Evolutionary conservation across 495 filamentous ascomycete species (phyloP), one percentile per base, ranked within the genome.

Genomic region (Lentithecium fluviatile): DNA sequence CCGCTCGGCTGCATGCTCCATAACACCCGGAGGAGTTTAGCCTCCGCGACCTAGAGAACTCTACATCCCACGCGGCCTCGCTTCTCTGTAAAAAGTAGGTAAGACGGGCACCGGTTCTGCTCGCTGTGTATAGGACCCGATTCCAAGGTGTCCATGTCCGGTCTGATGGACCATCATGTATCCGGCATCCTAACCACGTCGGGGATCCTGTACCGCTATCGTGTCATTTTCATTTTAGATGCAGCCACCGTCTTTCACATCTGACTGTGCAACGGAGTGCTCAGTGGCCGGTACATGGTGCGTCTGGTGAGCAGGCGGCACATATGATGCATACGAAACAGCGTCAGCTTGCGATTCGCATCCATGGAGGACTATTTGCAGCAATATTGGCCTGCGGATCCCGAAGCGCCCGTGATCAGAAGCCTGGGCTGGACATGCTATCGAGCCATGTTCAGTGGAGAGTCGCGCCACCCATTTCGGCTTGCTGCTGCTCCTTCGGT

Each of bases 121-220:
- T 32, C 10, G 29, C 4, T 32, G 29, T 10, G 29, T 32, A 32
- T n/a, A 34, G 13, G 50, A 36, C 52, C 62, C 62, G 46, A 55
- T 45, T 56, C 57, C 62, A 65, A 65, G 62, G 62, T 56, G 52
- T 48, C 29, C 52, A 60, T 42, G 50, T 46, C 62, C 62, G 56
- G 50, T 52, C 51, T 55, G 45, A 51, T 60, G 62, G 42, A 56
- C 45, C 37, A 54, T 25, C 49, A 20, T 54, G 61, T 29, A n/a
- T 42, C 43, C 45, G 56, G 56, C 55, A 29, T 48, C 62, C 56
- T 65, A 55, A 37, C 23, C 25, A 12, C n/a, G 11, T 4, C 37
- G 54, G 52, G 42, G 20, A 17, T 51, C 43, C 58, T 47, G 56
- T 60, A 60, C 51, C 40, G 54, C 48, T 11, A 64, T 59, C 54